phyloP scores from a whole-genome alignment of 192 early-diverging fungal genomes.

The Linnemannia elongata region DNA sequence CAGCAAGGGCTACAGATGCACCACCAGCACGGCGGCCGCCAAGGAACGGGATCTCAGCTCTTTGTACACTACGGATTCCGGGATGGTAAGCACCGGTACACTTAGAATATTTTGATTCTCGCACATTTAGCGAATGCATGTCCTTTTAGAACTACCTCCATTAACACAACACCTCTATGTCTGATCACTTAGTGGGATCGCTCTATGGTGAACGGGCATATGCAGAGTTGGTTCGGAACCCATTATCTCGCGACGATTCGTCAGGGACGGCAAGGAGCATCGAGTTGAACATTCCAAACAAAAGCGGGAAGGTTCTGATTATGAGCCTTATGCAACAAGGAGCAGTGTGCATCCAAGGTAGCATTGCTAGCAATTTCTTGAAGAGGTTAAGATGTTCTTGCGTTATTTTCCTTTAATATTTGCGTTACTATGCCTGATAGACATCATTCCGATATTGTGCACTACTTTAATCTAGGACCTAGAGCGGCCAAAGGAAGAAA shows the following conservation, averaged over 20 bases:
- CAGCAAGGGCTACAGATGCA: not conserved
- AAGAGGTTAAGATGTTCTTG: too few relatives aligned
- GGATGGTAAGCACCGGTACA: slow-evolving; percentile 25
- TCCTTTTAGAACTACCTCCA: too few relatives aligned
- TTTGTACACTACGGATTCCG: slow-evolving; percentile 53
- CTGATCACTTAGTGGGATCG: slow-evolving; percentile 32
- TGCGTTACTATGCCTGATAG: not conserved
- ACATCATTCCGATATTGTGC: not conserved
- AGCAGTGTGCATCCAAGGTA: slow-evolving; percentile 19
- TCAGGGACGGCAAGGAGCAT: slow-evolving; percentile 27
- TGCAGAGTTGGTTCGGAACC: slow-evolving; percentile 39
- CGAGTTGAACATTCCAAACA: slow-evolving; percentile 35
- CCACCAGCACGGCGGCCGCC: not conserved
- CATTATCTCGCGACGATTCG: not conserved
- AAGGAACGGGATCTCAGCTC: slow-evolving; percentile 34
- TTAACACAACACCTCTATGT: not conserved
- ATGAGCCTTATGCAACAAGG: slow-evolving; percentile 48
- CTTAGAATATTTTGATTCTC: not conserved
- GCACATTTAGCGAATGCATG: not conserved
- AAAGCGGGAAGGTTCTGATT: slow-evolving; percentile 34
- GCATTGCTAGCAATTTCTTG: not conserved
- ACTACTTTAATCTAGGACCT: not conserved
- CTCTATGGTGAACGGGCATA: slow-evolving; percentile 33
- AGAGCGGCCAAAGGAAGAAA: not conserved
- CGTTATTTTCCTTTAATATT: not conserved